Percentiles rank a stretch among this genome's conserved stretches.
Evolutionary conservation across 768 basidiomycete species (phyloP).

Genomic region (Pleurotus giganteus): DNA sequence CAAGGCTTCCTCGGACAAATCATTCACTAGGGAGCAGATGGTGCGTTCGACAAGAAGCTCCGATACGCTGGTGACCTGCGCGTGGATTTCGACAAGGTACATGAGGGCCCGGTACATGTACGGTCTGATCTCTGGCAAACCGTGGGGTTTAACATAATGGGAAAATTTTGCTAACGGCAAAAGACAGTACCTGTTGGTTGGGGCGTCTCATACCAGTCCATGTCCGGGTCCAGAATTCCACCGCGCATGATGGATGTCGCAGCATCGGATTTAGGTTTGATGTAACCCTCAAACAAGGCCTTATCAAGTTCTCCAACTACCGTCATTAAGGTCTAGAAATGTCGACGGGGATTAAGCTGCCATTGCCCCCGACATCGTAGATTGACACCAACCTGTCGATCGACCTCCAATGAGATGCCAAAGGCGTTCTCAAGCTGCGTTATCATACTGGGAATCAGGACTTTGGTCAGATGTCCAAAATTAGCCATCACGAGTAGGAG

Average conservation of each 20-base stretch:
- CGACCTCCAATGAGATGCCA: slow-evolving; percentile 66
- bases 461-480: slow-evolving; percentile 69
- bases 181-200: slow-evolving; percentile 77
- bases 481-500: slow-evolving; percentile 89
- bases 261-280: slow-evolving; percentile 74
- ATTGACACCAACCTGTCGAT: slow-evolving; percentile 54
- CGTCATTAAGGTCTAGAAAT: slow-evolving; percentile 61
- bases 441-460: slow-evolving; percentile 76
- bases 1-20: slow-evolving; percentile 80
- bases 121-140: slow-evolving; percentile 72
- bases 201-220: slow-evolving; percentile 94
- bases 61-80: slow-evolving; percentile 81
- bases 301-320: slow-evolving; percentile 84
- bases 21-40: slow-evolving; percentile 76
- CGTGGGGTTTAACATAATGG: slow-evolving; percentile 8
- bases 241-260: slow-evolving; percentile 66
- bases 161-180: slow-evolving; percentile 5
- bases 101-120: slow-evolving; percentile 92
- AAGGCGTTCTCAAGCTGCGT: slow-evolving; percentile 77
- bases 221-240: slow-evolving; percentile 75
- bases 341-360: slow-evolving; percentile 8
- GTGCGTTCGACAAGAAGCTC: slow-evolving; percentile 81
- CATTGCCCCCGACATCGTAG: not conserved
- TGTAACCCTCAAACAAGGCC: slow-evolving; percentile 85
- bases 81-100: slow-evolving; percentile 87